A percentile compares a stretch with the other conserved stretches of the same genome.
Conservation (phyloP, 1,284 basidiomycete species). For the Exobasidium cylindrosporum region DNA sequence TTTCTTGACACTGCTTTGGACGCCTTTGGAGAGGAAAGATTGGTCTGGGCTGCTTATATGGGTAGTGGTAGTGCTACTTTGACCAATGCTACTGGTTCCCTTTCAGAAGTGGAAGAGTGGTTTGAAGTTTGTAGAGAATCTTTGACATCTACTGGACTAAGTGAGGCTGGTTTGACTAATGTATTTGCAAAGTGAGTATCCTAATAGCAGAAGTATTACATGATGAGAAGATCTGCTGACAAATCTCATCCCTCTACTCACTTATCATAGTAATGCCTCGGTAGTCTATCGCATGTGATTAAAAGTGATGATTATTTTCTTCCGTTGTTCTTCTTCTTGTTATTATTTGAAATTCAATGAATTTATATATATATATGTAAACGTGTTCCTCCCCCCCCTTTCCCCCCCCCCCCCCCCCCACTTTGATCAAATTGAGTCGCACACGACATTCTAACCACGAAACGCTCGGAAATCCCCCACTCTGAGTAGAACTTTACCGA, state of each 20-base stretch:
- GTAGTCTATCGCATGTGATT: neutral
- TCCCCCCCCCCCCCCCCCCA: no score
- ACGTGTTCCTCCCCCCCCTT: no score
- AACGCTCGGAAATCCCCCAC: no score
- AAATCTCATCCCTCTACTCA: neutral
- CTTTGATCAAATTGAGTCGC: no score
- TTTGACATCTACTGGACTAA: neutral
- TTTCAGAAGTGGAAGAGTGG: slow-evolving; percentile 12
- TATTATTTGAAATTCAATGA: no score
- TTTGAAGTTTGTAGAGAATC: slow-evolving; percentile 10
- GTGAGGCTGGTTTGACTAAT: neutral
- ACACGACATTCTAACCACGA: no score
- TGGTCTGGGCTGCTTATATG: slow-evolving; percentile 12
- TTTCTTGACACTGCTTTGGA: slow-evolving; percentile 13
- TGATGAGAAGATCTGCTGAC: no score
- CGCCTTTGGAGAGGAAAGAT: slow-evolving; percentile 14
- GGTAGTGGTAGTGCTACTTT: neutral
- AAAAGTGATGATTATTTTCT: no score
- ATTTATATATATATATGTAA: no score
- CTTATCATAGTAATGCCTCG: slow-evolving; percentile 4
- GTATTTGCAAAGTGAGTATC: slow-evolving; percentile 8
- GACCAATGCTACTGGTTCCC: neutral
- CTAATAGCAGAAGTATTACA: neutral
- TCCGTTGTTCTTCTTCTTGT: no score
- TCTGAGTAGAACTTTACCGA: no score